phyloP scores from a whole-genome alignment of 2,329 filamentous ascomycete genomes.

The Alternaria consortialis region DNA sequence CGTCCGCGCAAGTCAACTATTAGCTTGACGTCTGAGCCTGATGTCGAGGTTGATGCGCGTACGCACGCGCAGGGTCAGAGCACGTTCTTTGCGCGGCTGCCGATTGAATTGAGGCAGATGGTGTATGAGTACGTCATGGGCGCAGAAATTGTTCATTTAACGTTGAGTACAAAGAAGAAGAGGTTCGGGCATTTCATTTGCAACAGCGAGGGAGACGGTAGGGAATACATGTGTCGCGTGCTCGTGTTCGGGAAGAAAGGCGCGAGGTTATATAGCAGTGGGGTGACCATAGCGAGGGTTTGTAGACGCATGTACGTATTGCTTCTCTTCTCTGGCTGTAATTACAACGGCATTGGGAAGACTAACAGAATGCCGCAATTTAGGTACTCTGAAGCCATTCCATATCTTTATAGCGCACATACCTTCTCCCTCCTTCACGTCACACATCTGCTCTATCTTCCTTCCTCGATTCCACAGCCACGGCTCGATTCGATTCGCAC shows the following conservation, averaged over 20 bases:
- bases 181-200: slow-evolving; percentile 47
- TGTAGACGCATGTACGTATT: slow-evolving; percentile 44
- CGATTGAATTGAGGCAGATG: slow-evolving; percentile 41
- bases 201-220: slow-evolving; percentile 17
- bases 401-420: slow-evolving; percentile 41
- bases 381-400: slow-evolving; percentile 45
- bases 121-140: slow-evolving; percentile 46
- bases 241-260: slow-evolving; percentile 38
- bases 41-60: slow-evolving; percentile 37
- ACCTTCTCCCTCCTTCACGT: slow-evolving; percentile 47
- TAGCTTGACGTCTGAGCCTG: slow-evolving; percentile 26
- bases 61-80: slow-evolving; percentile 42
- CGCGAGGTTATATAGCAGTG: slow-evolving; percentile 19
- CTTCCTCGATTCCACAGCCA: slow-evolving; percentile 34
- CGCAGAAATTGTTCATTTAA: slow-evolving; percentile 43
- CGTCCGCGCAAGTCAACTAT: slow-evolving; percentile 35
- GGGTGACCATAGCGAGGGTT: slow-evolving; percentile 28
- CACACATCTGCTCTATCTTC: slow-evolving; percentile 47
- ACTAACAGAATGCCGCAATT: background rate
- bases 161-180: slow-evolving; percentile 39
- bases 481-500: slow-evolving; percentile 40
- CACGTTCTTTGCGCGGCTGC: slow-evolving; percentile 43
- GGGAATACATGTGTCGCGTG: slow-evolving; percentile 41
- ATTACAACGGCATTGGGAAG: background rate
- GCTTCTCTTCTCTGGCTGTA: background rate